Evolutionary conservation across 306 rosid species (phyloP).

Genomic region (Cicer cuneatum): DNA sequence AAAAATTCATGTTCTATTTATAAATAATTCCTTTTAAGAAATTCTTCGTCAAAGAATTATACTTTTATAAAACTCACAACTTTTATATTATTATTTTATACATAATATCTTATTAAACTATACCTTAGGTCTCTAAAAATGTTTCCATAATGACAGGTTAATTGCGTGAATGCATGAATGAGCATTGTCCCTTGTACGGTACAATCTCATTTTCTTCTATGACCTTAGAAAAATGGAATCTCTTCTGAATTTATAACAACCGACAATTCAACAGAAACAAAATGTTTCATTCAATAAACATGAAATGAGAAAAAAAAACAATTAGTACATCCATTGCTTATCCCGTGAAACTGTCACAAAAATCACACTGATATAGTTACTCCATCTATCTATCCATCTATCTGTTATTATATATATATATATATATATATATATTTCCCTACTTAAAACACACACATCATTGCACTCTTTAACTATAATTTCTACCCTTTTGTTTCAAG

Average conservation of each 20-base stretch:
- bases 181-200: no score
- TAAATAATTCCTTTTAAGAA: no score
- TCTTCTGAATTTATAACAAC: slow-evolving; percentile 22
- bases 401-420: background rate
- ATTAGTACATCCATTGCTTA: slow-evolving; percentile 29
- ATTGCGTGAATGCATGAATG: no score
- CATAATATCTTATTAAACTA: no score
- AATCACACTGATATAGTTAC: slow-evolving; percentile 48
- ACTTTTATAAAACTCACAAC: no score
- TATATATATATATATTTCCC: background rate
- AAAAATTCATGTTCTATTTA: no score
- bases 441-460: slow-evolving; percentile 7
- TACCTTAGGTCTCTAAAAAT: no score
- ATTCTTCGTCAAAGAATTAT: no score
- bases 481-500: slow-evolving; percentile 32
- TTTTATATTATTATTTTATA: no score
- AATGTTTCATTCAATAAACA: slow-evolving; percentile 25
- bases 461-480: background rate
- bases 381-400: background rate
- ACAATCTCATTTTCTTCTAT: no score
- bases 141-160: no score
- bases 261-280: slow-evolving; percentile 47
- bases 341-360: slow-evolving; percentile 57
- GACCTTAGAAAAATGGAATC: slow-evolving; percentile 40
- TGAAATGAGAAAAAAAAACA: slow-evolving; percentile 40